These are phyloP conservation scores for Saccharum hybrid DNA, from an alignment of 202 grass and related monocot species.

Conservation along the genomic window DNA sequence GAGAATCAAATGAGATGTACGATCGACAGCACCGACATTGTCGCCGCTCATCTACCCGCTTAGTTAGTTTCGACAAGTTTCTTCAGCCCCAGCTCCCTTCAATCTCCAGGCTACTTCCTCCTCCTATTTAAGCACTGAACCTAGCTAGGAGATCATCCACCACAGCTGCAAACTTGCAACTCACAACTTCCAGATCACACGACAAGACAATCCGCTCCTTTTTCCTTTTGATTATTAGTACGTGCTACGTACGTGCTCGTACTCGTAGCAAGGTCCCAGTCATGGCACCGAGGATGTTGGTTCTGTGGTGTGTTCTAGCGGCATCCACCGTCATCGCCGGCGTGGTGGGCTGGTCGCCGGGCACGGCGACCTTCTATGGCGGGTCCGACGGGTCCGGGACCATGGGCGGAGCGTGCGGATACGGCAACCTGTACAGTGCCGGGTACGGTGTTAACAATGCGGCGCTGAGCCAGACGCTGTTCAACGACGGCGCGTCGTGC, in stretches of 20 bases:
- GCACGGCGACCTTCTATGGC: slow-evolving; percentile 71
- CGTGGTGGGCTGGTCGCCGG: slow-evolving; percentile 19
- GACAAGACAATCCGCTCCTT: not conserved
- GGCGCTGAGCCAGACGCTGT: slow-evolving; percentile 7
- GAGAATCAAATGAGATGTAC: not conserved
- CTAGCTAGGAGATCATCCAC: not conserved
- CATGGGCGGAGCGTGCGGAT: slow-evolving; percentile 74
- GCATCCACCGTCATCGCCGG: slow-evolving; percentile 9
- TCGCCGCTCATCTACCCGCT: not conserved
- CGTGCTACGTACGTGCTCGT: not conserved
- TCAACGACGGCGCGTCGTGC: slow-evolving; percentile 23
- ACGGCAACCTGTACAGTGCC: slow-evolving; percentile 60
- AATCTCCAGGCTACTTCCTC: not conserved
- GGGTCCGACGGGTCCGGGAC: slow-evolving; percentile 56
- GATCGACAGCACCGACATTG: not conserved
- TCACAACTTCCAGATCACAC: not conserved
- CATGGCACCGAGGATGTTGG: slow-evolving; percentile 20
- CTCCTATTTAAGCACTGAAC: slow-evolving; percentile 36
- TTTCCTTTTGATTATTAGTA: not conserved
- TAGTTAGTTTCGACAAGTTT: not conserved
- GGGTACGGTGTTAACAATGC: slow-evolving; percentile 40
- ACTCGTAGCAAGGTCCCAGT: not conserved
- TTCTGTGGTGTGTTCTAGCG: not conserved
- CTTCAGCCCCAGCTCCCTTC: not conserved
- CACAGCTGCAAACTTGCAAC: not conserved